Evolutionary conservation across 768 basidiomycete genomes (phyloP).

Genomic region (Rhizopogon rudus): DNA sequence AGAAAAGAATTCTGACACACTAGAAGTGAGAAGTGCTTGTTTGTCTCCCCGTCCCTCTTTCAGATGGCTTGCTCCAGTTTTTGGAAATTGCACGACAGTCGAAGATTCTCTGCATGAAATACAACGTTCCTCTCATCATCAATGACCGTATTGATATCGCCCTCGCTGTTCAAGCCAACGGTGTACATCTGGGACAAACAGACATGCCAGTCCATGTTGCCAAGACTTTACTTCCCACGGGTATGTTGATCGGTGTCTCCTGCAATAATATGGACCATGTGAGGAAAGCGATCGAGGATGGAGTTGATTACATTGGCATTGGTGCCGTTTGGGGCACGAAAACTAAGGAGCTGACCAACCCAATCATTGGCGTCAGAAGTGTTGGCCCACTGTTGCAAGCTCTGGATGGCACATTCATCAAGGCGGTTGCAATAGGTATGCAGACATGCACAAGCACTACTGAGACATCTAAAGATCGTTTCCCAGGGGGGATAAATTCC

Average conservation of each 20-base stretch:
- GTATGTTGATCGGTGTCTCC: constrained; percentile 75
- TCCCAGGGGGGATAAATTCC: constrained; percentile 81
- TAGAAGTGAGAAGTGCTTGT: constrained; percentile 50
- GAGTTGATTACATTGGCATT: constrained; percentile 84
- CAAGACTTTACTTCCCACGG: constrained; percentile 60
- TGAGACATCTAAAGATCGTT: background rate
- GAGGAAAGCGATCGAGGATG: constrained; percentile 50
- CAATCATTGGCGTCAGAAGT: constrained; percentile 66
- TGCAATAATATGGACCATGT: constrained; percentile 69
- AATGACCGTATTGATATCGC: constrained; percentile 88
- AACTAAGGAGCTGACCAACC: constrained; percentile 68
- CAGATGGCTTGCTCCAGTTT: constrained; percentile 44
- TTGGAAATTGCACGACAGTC: constrained; percentile 65
- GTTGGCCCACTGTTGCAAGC: constrained; percentile 62
- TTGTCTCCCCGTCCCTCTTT: background rate
- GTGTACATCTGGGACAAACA: constrained; percentile 86
- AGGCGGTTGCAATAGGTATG: constrained; percentile 84
- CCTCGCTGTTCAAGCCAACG: constrained; percentile 67
- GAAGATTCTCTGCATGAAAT: constrained; percentile 68
- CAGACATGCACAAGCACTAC: background rate
- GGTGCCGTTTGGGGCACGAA: constrained; percentile 79
- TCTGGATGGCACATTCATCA: constrained; percentile 58
- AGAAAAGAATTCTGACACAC: constrained; percentile 80
- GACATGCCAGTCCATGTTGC: constrained; percentile 74
- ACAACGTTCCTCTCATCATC: constrained; percentile 80